Base-by-base conservation (phyloP, 2,329 filamentous ascomycete genomes). In the Colletotrichum sp. region DNA sequence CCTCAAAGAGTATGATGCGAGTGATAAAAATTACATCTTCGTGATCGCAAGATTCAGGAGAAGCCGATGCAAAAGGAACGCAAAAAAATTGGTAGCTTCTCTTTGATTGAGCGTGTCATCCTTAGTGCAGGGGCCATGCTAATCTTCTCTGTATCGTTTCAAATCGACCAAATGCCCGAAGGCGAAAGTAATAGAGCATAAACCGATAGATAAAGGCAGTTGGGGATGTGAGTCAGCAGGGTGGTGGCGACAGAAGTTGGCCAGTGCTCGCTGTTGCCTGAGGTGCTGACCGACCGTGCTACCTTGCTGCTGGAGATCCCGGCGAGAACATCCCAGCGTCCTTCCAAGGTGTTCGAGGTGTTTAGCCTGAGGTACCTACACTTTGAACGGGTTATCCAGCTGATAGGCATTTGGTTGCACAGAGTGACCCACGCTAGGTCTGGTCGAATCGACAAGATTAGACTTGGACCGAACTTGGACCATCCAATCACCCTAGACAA, bases 71-170 rank as follows among this genome's bases (percentile, higher is more conserved):
- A 67, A 59, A 39, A n/a, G 16, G 32, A 61, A 28, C 3, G 4
- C 34, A n/a, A 57, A 67, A 61, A 67, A 61, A 63, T 79, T 75
- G 76, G 75, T 89, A 91, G 92, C 90, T 91, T 93, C 92, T 94
- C 93, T 94, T 93, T 93, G 92, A 92, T 92, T 92, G 89, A 93
- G 92, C 93, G 93, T 96, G 94, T 96, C 94, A 96, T 96, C 94
- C 94, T 96, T 96, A 96, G 94, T 92, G 90, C 91, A 93, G 90
- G 91, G 93, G 93, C 93, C 93, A 94, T 94, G 93, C 93, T 94
- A 94, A 67, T 75, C 69, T 72, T 67, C 69, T 67, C 73, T 80
- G 77, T 79, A 80, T 80, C 76, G 78, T 79, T 80, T 79, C 78
- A 77, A 80, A 80, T 80, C 79, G 78, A 80, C 78, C 78, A 81